These are phyloP conservation scores for Mycena galericulata DNA, from an alignment of 768 basidiomycete genomes.

Conservation along the genomic window DNA sequence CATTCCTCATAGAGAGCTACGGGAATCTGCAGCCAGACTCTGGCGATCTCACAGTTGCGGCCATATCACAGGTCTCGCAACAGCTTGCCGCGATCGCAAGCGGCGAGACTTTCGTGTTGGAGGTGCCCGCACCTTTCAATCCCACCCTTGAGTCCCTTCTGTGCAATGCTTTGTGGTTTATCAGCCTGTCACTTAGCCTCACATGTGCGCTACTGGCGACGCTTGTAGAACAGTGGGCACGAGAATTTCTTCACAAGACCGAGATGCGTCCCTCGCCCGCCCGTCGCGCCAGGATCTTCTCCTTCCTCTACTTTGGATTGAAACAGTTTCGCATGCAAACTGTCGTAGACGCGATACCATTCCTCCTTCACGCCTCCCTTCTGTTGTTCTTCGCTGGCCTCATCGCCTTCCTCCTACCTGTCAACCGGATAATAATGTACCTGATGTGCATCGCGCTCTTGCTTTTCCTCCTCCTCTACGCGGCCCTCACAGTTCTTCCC, in stretches of 20 bases:
- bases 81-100: constrained; percentile 3
- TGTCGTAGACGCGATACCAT: constrained; percentile 18
- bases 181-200: constrained; percentile 16
- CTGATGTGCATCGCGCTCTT: background rate
- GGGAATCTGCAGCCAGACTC: constrained; percentile 1
- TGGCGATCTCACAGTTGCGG: background rate
- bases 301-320: constrained; percentile 19
- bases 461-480: background rate
- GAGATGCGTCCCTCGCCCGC: background rate
- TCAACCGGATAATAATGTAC: constrained; percentile 7
- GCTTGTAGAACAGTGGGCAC: constrained; percentile 21
- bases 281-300: constrained; percentile 9
- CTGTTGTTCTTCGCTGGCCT: constrained; percentile 21
- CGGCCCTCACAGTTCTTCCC: background rate
- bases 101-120: background rate
- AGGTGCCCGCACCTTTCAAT: background rate
- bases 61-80: background rate
- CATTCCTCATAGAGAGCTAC: constrained; percentile 26
- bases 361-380: constrained; percentile 18
- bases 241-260: constrained; percentile 15
- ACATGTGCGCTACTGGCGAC: constrained; percentile 20
- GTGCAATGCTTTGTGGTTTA: constrained; percentile 20
- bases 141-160: background rate
- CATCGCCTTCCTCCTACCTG: constrained; percentile 8
- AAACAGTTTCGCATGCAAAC: constrained; percentile 17